Evolutionary conservation across 2,329 filamentous ascomycete species (phyloP), one percentile per base, ranked within the genome.

Genomic region (Alternaria ventricosa): DNA sequence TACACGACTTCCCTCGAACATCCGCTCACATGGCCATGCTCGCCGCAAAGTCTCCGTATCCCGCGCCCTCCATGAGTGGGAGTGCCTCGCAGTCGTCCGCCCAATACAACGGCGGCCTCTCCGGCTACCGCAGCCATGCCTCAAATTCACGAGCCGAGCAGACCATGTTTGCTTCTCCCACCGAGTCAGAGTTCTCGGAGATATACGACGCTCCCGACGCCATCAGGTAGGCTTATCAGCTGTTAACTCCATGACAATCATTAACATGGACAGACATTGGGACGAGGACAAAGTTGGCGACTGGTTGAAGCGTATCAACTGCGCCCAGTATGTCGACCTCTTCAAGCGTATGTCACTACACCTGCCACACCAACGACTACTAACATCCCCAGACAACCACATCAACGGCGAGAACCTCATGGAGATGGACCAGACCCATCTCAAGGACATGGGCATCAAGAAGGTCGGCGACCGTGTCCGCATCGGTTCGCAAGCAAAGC

Each of bases 371-470:
- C 25, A 8, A 25, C 18, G 28, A 43, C 18, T 43, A 43, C 70
- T 78, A 44, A 78, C 74, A 23, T 71, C 46, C 65, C 44, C 64
- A 88, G 86, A 90, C 77, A 97, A 99, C 80, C 93, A 98, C 80
- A 97, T 99, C 84, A 99, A 96, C 78, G 96, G 96, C 74, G 94
- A 97, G 82, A 97, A 97, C 77, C 85, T 99, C 47, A 87, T 99
- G 71, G 96, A 99, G 82, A 95, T 97, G 86, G 96, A 99, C 81
- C 96, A 97, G 84, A 91, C 94, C 60, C 93, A 97, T 44, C 86
- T 99, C 67, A 96, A 97, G 81, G 96, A 99, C 80, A 97, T 99
- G 89, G 96, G 96, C 46, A 95, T 99, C 72, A 96, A 97, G 72
- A 99, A 98, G 82, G 92, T 99, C 69, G 96, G 96, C 68, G 96